Percentiles rank a stretch among this genome's conserved stretches.
Evolutionary conservation across 2,329 filamentous ascomycete genomes (phyloP).

Genomic region (Fusarium zealandicum): DNA sequence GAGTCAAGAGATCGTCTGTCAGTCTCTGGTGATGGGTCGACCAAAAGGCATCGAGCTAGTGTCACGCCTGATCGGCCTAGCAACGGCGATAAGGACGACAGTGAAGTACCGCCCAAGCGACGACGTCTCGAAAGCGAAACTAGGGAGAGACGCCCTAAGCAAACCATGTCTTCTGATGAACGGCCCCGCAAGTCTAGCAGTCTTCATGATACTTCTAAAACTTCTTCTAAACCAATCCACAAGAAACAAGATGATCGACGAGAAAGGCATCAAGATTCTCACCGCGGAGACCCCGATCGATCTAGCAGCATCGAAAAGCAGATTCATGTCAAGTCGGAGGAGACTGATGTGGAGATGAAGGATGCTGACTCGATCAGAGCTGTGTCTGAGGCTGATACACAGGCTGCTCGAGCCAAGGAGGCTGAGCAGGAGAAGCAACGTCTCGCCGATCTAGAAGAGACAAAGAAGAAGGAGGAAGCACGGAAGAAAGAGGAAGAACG

Average conservation of each 20-base stretch:
- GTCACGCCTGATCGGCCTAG: slow-evolving; percentile 63
- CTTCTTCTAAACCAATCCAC: slow-evolving; percentile 43
- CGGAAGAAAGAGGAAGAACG: slow-evolving; percentile 47
- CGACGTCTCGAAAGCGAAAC: slow-evolving; percentile 63
- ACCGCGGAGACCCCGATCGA: slow-evolving; percentile 53
- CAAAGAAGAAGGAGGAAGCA: slow-evolving; percentile 47
- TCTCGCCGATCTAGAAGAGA: slow-evolving; percentile 44
- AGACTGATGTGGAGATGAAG: slow-evolving; percentile 63
- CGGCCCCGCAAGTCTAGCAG: slow-evolving; percentile 53
- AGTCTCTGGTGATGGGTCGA: slow-evolving; percentile 57
- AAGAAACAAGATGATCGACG: slow-evolving; percentile 51
- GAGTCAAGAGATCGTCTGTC: slow-evolving; percentile 64
- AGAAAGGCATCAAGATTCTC: slow-evolving; percentile 51
- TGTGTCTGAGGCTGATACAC: slow-evolving; percentile 39
- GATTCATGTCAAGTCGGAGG: slow-evolving; percentile 66
- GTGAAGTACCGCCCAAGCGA: slow-evolving; percentile 61
- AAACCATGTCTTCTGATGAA: slow-evolving; percentile 55
- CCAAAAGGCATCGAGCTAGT: slow-evolving; percentile 67
- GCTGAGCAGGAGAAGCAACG: slow-evolving; percentile 38
- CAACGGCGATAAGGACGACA: slow-evolving; percentile 60
- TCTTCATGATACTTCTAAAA: slow-evolving; percentile 51
- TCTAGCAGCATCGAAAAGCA: slow-evolving; percentile 53
- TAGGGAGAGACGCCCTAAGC: slow-evolving; percentile 58
- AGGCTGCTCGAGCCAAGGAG: slow-evolving; percentile 47
- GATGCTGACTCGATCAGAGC: slow-evolving; percentile 51